Percentiles rank a stretch among this genome's conserved stretches.
phyloP scores from a whole-genome alignment of 1,284 basidiomycete species.

The Caloboletus inedulis region DNA sequence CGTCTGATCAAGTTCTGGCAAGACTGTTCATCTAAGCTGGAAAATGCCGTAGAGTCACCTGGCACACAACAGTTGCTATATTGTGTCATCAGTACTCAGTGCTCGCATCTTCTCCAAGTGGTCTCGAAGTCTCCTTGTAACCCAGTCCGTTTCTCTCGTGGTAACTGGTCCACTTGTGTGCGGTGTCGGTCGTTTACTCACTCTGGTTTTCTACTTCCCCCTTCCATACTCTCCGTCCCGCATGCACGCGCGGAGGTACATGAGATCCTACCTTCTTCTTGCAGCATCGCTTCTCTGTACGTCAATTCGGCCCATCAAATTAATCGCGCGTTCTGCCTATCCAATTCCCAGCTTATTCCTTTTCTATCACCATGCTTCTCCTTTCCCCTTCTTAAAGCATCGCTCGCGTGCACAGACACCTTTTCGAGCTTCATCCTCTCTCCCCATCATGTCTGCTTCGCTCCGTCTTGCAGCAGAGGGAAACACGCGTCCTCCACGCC shows the following conservation, averaged over 20 bases:
- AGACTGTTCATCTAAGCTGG: slow-evolving; percentile 10
- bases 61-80: slow-evolving; percentile 11
- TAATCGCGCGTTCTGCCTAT: slow-evolving; percentile 33
- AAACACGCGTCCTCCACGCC: slow-evolving; percentile 40
- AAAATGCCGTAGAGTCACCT: slow-evolving; percentile 8
- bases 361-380: slow-evolving; percentile 33
- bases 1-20: slow-evolving; percentile 13
- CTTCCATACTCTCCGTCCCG: slow-evolving; percentile 17
- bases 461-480: slow-evolving; percentile 23
- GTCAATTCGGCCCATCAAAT: slow-evolving; percentile 34
- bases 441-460: slow-evolving; percentile 33
- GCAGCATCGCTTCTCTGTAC: slow-evolving; percentile 35
- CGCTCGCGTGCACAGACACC: slow-evolving; percentile 23
- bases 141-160: slow-evolving; percentile 5
- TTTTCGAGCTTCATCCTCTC: slow-evolving; percentile 31
- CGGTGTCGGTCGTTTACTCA: slow-evolving; percentile 6
- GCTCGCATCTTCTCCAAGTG: slow-evolving; percentile 9
- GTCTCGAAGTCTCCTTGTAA: slow-evolving; percentile 5
- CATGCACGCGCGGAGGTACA: slow-evolving; percentile 27
- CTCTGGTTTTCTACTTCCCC: slow-evolving; percentile 15
- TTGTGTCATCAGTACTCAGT: slow-evolving; percentile 15
- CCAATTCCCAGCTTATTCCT: slow-evolving; percentile 33
- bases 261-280: slow-evolving; percentile 27
- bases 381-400: slow-evolving; percentile 35
- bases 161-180: slow-evolving; percentile 4